Conservation (phyloP, 768 basidiomycete genomes). For the Pulveroboletus frians region DNA sequence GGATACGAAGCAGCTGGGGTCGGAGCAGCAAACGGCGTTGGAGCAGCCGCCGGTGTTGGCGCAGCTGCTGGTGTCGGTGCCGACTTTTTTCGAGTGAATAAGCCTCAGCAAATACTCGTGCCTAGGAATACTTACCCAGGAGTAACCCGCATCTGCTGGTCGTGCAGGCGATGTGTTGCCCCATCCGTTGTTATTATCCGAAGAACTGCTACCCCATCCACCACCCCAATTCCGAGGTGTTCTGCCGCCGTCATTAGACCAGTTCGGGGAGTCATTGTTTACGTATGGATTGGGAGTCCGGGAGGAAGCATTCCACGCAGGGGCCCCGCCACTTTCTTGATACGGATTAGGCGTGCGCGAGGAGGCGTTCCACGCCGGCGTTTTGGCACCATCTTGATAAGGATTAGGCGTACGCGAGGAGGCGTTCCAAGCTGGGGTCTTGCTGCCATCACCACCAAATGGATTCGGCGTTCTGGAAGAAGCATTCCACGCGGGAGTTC, state of each 20-base stretch:
- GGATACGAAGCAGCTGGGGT: constrained; percentile 28
- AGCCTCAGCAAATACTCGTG: constrained; percentile 11
- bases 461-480: constrained; percentile 69
- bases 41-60: constrained; percentile 37
- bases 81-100: constrained; percentile 17
- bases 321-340: constrained; percentile 15
- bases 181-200: constrained; percentile 21
- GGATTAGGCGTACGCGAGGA: constrained; percentile 55
- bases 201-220: constrained; percentile 21
- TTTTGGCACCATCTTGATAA: constrained; percentile 39
- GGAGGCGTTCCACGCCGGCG: constrained; percentile 48
- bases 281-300: constrained; percentile 52
- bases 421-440: constrained; percentile 63
- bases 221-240: constrained; percentile 46
- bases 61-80: constrained; percentile 39
- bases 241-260: constrained; percentile 36
- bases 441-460: constrained; percentile 49
- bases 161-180: constrained; percentile 31
- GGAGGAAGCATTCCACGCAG: constrained; percentile 25
- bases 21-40: constrained; percentile 35
- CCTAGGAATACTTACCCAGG: constrained; percentile 31
- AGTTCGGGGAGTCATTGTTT: constrained; percentile 19
- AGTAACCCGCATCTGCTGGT: constrained; percentile 29
- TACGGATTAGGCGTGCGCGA: constrained; percentile 57
- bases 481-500: constrained; percentile 61